Conservation (phyloP, 805 yeast species). For the Candida manassasensis region DNA sequence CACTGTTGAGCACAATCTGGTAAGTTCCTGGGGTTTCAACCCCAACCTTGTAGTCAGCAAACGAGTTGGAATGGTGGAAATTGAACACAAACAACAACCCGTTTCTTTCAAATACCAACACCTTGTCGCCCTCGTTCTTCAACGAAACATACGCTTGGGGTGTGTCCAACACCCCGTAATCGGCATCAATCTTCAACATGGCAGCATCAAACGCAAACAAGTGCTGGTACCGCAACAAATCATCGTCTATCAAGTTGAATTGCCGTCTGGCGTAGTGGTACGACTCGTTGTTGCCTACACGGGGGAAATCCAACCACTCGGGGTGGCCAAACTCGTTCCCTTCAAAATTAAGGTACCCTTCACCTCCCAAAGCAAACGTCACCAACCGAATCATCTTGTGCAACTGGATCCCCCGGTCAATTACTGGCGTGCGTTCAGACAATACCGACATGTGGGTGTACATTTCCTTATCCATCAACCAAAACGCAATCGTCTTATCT, state of each 20-base stretch:
- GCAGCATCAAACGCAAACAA: slow-evolving; percentile 80
- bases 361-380: slow-evolving; percentile 93
- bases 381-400: slow-evolving; percentile 87
- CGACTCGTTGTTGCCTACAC: slow-evolving; percentile 80
- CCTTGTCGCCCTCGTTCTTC: slow-evolving; percentile 85
- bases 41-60: slow-evolving; percentile 86
- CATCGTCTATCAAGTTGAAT: slow-evolving; percentile 80
- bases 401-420: slow-evolving; percentile 85
- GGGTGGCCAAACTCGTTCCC: slow-evolving; percentile 99
- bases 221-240: slow-evolving; percentile 70
- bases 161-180: slow-evolving; percentile 64
- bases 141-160: slow-evolving; percentile 79
- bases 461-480: slow-evolving; percentile 99
- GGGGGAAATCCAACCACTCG: slow-evolving; percentile 97
- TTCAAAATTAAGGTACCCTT: slow-evolving; percentile 92
- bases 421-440: slow-evolving; percentile 65
- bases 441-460: slow-evolving; percentile 88
- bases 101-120: slow-evolving; percentile 82
- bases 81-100: slow-evolving; percentile 83
- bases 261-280: slow-evolving; percentile 95
- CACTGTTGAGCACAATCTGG: slow-evolving; percentile 70
- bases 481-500: slow-evolving; percentile 91
- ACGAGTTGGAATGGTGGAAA: slow-evolving; percentile 82
- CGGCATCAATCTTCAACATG: slow-evolving; percentile 71
- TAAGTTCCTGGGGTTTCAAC: slow-evolving; percentile 76